Conservation (phyloP, 2,329 filamentous ascomycete genomes). For the Monosporascus ibericus region DNA sequence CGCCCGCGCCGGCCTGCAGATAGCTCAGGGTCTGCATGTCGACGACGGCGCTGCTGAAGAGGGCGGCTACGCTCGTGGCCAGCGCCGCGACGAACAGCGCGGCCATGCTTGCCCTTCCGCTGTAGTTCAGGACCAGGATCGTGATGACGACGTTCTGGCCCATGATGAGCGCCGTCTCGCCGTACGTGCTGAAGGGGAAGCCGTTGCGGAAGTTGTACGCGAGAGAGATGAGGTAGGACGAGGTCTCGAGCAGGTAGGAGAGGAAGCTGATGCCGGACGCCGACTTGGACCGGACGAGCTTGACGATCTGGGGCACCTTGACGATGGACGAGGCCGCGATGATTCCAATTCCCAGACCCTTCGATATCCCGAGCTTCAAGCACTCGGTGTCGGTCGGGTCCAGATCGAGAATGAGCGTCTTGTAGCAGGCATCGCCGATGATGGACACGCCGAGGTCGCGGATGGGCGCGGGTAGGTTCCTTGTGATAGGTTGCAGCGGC, state of each 20-base stretch:
- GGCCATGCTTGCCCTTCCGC: conserved; percentile 60
- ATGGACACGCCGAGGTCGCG: conserved; percentile 70
- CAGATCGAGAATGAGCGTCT: conserved; percentile 76
- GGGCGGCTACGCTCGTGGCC: conserved; percentile 59
- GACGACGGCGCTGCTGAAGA: conserved; percentile 63
- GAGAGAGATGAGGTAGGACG: conserved; percentile 79
- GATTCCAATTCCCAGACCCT: conserved; percentile 88
- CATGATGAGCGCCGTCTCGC: conserved; percentile 88
- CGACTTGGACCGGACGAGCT: conserved; percentile 76
- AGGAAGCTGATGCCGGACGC: conserved; percentile 82
- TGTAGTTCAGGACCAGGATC: conserved; percentile 79
- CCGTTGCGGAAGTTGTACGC: conserved; percentile 87
- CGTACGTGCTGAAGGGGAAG: conserved; percentile 95
- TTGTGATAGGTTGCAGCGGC: conserved; percentile 61
- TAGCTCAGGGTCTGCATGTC: conserved; percentile 62
- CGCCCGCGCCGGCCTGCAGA: conserved; percentile 78
- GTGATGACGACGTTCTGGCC: conserved; percentile 89
- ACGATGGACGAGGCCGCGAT: conserved; percentile 85
- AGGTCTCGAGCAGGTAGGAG: conserved; percentile 87
- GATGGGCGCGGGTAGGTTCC: conserved; percentile 67
- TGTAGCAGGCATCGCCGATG: conserved; percentile 80
- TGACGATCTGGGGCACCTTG: conserved; percentile 95
- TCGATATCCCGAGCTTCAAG: conserved; percentile 84
- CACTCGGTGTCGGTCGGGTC: conserved; percentile 72
- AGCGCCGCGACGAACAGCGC: conserved; percentile 74